These are phyloP conservation scores for Pyrrhoderma noxium DNA, from an alignment of 1,284 basidiomycete species.

Conservation along the genomic window DNA sequence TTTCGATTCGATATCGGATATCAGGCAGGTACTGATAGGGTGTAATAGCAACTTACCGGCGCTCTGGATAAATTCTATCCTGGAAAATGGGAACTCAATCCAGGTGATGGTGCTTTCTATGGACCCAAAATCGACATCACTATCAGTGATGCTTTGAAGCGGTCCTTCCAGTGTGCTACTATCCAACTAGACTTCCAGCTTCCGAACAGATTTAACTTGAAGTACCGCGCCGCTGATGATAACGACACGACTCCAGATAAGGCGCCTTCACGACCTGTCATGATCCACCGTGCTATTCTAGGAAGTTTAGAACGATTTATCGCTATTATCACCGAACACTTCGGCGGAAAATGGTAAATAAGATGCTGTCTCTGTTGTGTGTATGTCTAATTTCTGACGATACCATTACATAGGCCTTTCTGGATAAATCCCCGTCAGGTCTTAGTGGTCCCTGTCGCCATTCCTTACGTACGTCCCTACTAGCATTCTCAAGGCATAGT, in stretches of 20 bases:
- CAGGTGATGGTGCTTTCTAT: conserved; percentile 96
- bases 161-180: conserved; percentile 97
- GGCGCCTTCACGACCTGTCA: conserved; percentile 78
- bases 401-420: conserved; percentile 69
- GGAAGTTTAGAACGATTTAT: conserved; percentile 96
- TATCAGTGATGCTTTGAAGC: conserved; percentile 85
- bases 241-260: conserved; percentile 44
- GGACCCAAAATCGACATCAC: conserved; percentile 98
- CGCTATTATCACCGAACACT: conserved; percentile 96
- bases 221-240: conserved; percentile 78
- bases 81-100: conserved; percentile 91
- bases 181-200: conserved; percentile 99
- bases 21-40: too few species aligned
- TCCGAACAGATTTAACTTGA: conserved; percentile 95
- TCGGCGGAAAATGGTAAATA: conserved; percentile 96
- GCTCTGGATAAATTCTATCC: conserved; percentile 86
- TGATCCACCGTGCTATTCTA: conserved; percentile 97
- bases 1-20: too few species aligned
- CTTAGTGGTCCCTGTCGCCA: conserved; percentile 89
- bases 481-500: background rate
- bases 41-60: conserved; percentile 65
- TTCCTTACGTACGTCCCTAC: conserved; percentile 59
- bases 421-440: conserved; percentile 97
- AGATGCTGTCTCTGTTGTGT: too few species aligned
- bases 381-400: conserved; percentile 8